phyloP scores from a whole-genome alignment of 768 basidiomycete genomes.

The Serendipita sp. region DNA sequence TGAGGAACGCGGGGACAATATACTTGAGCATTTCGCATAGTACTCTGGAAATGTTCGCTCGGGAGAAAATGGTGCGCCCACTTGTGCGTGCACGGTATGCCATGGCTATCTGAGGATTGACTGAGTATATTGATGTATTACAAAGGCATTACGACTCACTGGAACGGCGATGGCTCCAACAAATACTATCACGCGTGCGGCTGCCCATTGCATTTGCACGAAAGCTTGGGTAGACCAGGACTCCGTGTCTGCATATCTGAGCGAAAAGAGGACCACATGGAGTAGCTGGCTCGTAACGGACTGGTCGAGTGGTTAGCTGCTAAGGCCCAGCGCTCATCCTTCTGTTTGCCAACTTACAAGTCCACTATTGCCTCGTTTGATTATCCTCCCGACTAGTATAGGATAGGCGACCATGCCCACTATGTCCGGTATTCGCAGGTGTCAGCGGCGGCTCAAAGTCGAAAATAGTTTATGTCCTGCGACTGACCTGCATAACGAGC shows the following conservation, averaged over 20 bases:
- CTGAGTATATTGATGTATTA: too few species aligned
- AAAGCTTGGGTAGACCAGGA: background rate
- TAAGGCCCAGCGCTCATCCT: too few species aligned
- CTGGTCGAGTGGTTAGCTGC: background rate
- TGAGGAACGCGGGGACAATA: background rate
- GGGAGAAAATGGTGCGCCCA: background rate
- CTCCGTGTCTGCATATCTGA: background rate
- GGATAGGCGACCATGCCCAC: background rate
- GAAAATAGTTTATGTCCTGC: too few species aligned
- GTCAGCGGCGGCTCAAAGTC: too few species aligned
- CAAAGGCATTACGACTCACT: too few species aligned
- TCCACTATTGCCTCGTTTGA: too few species aligned
- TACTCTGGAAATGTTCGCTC: background rate
- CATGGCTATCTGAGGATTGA: too few species aligned
- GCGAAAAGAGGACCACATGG: background rate
- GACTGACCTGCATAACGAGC: too few species aligned
- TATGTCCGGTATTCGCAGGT: background rate
- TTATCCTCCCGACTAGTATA: background rate
- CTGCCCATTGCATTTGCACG: background rate
- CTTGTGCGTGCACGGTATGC: too few species aligned
- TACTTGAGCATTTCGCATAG: background rate
- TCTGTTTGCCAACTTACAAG: too few species aligned
- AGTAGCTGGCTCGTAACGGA: background rate
- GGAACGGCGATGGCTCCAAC: too few species aligned
- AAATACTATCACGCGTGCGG: too few species aligned